Conservation (phyloP, 2,329 filamentous ascomycete species). For the Colletotrichum lupini region DNA sequence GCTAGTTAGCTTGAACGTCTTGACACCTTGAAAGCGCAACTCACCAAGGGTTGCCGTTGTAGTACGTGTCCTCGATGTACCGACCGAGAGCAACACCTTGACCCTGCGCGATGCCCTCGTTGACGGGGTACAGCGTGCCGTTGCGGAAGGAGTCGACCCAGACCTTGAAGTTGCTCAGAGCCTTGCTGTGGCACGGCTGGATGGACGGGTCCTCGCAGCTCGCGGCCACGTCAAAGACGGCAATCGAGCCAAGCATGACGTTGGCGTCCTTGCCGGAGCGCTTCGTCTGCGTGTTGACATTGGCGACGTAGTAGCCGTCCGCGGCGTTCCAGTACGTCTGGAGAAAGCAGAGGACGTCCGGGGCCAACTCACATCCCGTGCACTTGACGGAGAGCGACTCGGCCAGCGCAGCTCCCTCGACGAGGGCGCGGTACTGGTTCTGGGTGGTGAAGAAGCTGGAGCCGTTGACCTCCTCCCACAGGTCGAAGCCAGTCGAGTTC, state of each 20-base stretch:
- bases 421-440: constrained; percentile 62
- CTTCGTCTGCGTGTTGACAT: constrained; percentile 57
- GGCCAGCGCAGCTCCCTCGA: constrained; percentile 63
- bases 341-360: constrained; percentile 63
- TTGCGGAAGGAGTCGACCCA: constrained; percentile 65
- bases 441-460: constrained; percentile 69
- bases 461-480: constrained; percentile 70
- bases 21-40: background rate
- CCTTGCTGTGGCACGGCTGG: constrained; percentile 63
- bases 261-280: constrained; percentile 68
- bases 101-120: constrained; percentile 57
- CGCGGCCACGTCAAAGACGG: constrained; percentile 61
- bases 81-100: constrained; percentile 57
- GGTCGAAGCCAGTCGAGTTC: constrained; percentile 66
- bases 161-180: constrained; percentile 66
- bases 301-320: constrained; percentile 60
- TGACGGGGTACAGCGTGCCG: constrained; percentile 60
- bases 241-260: constrained; percentile 59
- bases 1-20: background rate
- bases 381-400: constrained; percentile 59
- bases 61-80: constrained; percentile 64
- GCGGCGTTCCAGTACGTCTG: constrained; percentile 68
- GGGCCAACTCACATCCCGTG: constrained; percentile 60
- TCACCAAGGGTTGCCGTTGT: constrained; percentile 66
- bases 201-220: constrained; percentile 64